Conservation (phyloP, 257 asterid species). For the Solanum dulcamara region DNA sequence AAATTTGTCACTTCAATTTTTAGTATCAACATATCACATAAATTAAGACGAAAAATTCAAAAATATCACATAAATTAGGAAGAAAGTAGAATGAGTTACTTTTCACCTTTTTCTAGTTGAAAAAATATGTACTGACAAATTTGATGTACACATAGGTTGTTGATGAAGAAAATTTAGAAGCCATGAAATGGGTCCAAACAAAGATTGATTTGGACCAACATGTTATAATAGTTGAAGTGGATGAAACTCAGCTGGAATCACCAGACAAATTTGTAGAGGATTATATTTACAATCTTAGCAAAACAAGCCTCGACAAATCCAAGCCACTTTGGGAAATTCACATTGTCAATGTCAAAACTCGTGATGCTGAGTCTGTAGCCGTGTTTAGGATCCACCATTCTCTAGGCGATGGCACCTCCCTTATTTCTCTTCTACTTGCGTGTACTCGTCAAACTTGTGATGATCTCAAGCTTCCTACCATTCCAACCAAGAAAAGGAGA, state of each 20-base stretch:
- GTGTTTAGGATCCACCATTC: conserved; percentile 1
- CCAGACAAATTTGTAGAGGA: not conserved
- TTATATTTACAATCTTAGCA: not conserved
- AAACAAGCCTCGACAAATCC: not conserved
- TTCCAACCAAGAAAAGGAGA: conserved; percentile 1
- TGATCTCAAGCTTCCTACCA: not conserved
- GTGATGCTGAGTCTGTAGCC: not conserved
- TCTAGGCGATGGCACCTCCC: conserved; percentile 4
- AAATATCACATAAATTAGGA: too few species aligned
- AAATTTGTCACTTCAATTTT: not conserved
- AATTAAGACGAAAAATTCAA: too few species aligned
- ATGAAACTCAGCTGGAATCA: not conserved
- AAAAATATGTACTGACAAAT: not conserved
- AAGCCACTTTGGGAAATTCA: conserved; percentile 8
- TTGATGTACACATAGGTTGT: conserved; percentile 3
- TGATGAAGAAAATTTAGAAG: conserved; percentile 5
- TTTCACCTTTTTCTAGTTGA: not conserved
- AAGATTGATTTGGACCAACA: conserved; percentile 18
- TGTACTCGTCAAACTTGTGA: not conserved
- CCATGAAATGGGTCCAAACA: conserved; percentile 25
- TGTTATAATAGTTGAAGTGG: conserved; percentile 3
- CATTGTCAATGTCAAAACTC: not conserved
- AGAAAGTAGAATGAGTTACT: too few species aligned
- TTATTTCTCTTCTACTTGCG: not conserved
- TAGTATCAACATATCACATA: too few species aligned